Evolutionary conservation across 1,284 basidiomycete genomes (phyloP), one percentile per base, ranked within the genome.

Genomic region (Sporisorium graminicola): DNA sequence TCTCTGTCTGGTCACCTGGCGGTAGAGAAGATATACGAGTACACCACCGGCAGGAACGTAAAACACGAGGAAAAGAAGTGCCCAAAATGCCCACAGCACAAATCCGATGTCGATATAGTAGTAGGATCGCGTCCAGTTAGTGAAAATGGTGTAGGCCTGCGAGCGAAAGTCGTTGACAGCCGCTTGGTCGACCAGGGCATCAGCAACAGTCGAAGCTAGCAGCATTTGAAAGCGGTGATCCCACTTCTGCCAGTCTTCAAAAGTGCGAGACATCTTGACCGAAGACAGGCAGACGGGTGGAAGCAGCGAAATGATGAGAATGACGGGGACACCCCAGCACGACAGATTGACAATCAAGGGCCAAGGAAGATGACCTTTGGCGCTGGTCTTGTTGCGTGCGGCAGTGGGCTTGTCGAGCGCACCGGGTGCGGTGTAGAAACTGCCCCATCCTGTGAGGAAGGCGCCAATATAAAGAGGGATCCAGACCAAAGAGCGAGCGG

Each of bases 31-130:
- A 26, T 40, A 74, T 29, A 75, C 68, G 27, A 81, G 72, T 24
- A 66, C 67, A 18, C 79, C 79, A 27, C 79, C 78, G 1, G 79
- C 78, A 6, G 78, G 78, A 10, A 81, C 74, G 72, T 81, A 81
- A 51, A 80, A 81, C 20, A 65, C 51, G 14, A 81, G 50, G 44
- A 80, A 79, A 26, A 80, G 27, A 1, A 71, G 43, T 12, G 79
- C 78, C 73, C 75, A 81, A 56, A 80, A 66, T 2, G 55, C 55
- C 79, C 79, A 81, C 10, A 81, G 51, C 9, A 72, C 59, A 29
- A 69, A 80, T 27, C 51, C 59, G 31, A 81, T 74, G 29, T 61
- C 67, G 31, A 44, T 24, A n/a, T 74, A 80, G 59, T 62, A 74
- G 40, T 71, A 68, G 16, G 75, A 65, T 20, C 53, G 54, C 26